Conservation (phyloP, 495 filamentous ascomycete genomes). For the Aspergillus mulundensis region DNA sequence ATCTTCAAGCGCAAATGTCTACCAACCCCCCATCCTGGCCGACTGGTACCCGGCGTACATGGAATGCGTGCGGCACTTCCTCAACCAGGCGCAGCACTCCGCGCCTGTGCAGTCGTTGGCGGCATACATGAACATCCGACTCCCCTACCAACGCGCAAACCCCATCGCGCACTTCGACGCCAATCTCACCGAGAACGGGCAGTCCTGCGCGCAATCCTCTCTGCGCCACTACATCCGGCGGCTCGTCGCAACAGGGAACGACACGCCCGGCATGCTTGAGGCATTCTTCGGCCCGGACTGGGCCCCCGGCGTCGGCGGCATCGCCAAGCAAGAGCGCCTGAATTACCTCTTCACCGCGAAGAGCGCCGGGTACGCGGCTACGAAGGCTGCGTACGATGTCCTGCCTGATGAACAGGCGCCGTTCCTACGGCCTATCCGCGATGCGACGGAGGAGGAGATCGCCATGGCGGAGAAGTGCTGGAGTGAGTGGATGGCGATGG, state of each 20-base stretch:
- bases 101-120: constrained; percentile 78
- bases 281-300: constrained; percentile 91
- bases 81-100: constrained; percentile 79
- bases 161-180: constrained; percentile 16
- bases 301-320: constrained; percentile 65
- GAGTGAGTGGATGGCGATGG: constrained; percentile 90
- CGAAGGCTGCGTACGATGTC: constrained; percentile 86
- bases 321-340: constrained; percentile 80
- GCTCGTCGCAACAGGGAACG: constrained; percentile 82
- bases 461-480: constrained; percentile 72
- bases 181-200: constrained; percentile 7
- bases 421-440: constrained; percentile 73
- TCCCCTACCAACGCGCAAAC: constrained; percentile 39
- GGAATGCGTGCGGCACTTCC: constrained; percentile 80
- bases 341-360: constrained; percentile 98
- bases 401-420: constrained; percentile 73
- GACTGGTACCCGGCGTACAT: constrained; percentile 90
- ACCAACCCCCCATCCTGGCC: constrained; percentile 59
- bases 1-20: constrained; percentile 26
- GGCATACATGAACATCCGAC: constrained; percentile 80
- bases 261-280: constrained; percentile 69
- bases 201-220: constrained; percentile 49
- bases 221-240: constrained; percentile 87
- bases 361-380: constrained; percentile 78
- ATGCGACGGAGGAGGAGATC: constrained; percentile 73